Conservation (phyloP, 371 early-diverging fungal species). For the Actinomucor elegans region DNA sequence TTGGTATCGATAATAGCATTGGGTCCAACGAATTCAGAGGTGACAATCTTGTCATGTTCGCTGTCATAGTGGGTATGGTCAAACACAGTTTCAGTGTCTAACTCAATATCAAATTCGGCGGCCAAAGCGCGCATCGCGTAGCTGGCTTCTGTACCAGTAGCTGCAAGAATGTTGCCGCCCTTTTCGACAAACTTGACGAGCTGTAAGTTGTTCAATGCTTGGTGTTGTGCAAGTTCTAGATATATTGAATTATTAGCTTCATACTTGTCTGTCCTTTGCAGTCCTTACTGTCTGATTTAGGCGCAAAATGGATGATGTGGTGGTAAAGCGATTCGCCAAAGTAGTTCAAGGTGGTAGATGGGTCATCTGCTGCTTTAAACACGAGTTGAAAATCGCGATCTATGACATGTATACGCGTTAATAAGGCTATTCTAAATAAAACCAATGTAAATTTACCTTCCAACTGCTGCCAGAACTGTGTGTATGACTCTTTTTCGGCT, state of each 20-base stretch:
- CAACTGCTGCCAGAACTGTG: conserved; percentile 63
- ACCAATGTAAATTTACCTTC: conserved; percentile 46
- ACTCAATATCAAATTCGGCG: conserved; percentile 84
- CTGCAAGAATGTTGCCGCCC: conserved; percentile 91
- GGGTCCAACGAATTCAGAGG: conserved; percentile 34
- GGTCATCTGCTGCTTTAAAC: conserved; percentile 46
- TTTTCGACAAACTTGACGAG: conserved; percentile 84
- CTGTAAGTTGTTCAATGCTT: conserved; percentile 46
- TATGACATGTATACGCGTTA: conserved; percentile 18
- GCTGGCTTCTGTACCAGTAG: conserved; percentile 62
- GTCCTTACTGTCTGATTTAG: conserved; percentile 58
- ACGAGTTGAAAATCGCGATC: conserved; percentile 66
- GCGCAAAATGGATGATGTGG: conserved; percentile 74
- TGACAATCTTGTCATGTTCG: conserved; percentile 39
- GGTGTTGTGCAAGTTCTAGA: conserved; percentile 42
- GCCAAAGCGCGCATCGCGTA: conserved; percentile 77
- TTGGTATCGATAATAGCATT: conserved; percentile 28
- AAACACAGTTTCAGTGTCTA: conserved; percentile 70
- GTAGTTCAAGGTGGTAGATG: conserved; percentile 18
- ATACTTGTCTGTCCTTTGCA: too few species aligned
- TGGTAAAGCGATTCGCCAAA: conserved; percentile 63
- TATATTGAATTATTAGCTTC: background rate
- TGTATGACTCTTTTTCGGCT: conserved; percentile 50
- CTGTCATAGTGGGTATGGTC: conserved; percentile 65
- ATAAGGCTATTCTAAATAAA: background rate